A percentile compares a stretch with the other conserved stretches of the same genome.
Evolutionary conservation across 2,329 filamentous ascomycete genomes (phyloP).

Genomic region (Fusarium paranaense): DNA sequence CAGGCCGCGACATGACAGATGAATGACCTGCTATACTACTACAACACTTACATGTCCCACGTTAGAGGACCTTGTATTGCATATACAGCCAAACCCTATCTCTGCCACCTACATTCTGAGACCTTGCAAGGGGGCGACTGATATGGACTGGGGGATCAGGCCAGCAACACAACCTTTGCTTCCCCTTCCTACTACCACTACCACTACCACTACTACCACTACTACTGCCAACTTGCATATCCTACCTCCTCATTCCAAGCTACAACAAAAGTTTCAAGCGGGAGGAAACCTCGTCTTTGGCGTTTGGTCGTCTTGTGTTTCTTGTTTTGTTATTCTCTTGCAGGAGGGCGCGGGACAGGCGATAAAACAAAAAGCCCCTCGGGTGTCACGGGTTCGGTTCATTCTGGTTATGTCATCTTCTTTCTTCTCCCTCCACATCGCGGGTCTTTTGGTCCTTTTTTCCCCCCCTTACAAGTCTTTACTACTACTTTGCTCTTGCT

Average conservation of each 20-base stretch:
- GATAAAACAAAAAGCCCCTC: slow-evolving; percentile 14
- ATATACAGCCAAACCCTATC: not conserved
- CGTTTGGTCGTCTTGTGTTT: slow-evolving; percentile 25
- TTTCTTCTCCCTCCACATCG: not conserved
- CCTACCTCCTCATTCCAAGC: slow-evolving; percentile 13
- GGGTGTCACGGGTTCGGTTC: slow-evolving; percentile 10
- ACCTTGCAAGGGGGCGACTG: not conserved
- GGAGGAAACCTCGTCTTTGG: slow-evolving; percentile 29
- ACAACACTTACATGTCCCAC: slow-evolving; percentile 1
- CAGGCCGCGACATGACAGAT: not conserved
- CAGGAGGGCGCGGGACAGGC: slow-evolving; percentile 8
- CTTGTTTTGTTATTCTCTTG: not conserved
- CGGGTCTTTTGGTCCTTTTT: slow-evolving; percentile 6
- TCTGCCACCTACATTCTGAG: not conserved
- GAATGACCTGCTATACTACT: not conserved
- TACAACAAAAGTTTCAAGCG: slow-evolving; percentile 34
- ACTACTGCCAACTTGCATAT: not conserved
- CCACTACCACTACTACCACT: not conserved
- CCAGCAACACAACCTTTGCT: not conserved
- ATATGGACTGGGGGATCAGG: not conserved
- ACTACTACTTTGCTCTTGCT: not conserved
- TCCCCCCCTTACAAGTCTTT: not conserved
- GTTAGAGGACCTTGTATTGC: not conserved
- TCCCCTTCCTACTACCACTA: not conserved
- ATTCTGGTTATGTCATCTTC: not conserved